These are phyloP conservation scores for Aureobasidium musti DNA, from an alignment of 2,329 filamentous ascomycete species.

Conservation along the genomic window DNA sequence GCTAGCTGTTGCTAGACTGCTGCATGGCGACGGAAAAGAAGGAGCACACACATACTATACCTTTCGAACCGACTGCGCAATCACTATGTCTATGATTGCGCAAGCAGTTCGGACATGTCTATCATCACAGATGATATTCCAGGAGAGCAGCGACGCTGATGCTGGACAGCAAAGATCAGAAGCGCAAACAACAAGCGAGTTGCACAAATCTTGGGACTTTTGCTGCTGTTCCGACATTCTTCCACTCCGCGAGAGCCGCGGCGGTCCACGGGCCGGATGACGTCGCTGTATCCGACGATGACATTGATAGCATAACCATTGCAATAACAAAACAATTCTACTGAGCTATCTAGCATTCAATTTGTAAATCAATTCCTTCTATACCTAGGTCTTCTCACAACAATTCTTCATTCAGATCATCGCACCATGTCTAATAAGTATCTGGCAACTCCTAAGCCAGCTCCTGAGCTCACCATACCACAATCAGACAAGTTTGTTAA, in stretches of 20 bases:
- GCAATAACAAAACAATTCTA: not conserved
- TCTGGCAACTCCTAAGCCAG: conserved; percentile 36
- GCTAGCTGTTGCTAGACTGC: conserved; percentile 32
- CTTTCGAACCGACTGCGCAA: not conserved
- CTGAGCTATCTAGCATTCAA: not conserved
- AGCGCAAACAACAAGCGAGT: conserved; percentile 6
- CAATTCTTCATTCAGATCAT: not conserved
- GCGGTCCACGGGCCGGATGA: conserved; percentile 12
- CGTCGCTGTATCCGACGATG: not conserved
- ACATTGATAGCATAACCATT: not conserved
- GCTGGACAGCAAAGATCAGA: not conserved
- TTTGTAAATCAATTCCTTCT: not conserved
- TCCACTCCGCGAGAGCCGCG: not conserved
- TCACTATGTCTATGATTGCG: not conserved
- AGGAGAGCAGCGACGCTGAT: conserved; percentile 1
- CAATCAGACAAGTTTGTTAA: conserved; percentile 39
- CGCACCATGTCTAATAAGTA: conserved; percentile 33
- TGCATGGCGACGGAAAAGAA: conserved; percentile 5
- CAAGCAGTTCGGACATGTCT: not conserved
- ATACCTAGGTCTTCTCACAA: not conserved
- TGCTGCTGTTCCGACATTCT: conserved; percentile 3
- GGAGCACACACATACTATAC: conserved; percentile 5
- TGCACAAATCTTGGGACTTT: not conserved
- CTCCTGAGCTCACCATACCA: conserved; percentile 41
- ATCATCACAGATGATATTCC: not conserved